Evolutionary conservation across 2,329 filamentous ascomycete species (phyloP).

Genomic region (Exophiala oligosperma): DNA sequence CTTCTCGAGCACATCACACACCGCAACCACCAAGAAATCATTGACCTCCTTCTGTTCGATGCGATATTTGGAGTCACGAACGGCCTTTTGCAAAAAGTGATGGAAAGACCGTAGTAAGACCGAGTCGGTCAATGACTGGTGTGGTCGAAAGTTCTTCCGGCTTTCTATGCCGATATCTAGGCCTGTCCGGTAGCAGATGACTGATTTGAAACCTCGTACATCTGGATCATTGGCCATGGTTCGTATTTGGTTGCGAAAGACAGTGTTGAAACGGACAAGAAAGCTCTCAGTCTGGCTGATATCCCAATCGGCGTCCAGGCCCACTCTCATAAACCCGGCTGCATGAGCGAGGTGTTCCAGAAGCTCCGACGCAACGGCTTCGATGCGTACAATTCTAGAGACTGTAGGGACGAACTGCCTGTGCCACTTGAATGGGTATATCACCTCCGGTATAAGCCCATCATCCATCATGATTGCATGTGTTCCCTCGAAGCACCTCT

Average conservation of each 20-base stretch:
- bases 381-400: slow-evolving; percentile 75
- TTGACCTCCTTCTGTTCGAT: slow-evolving; percentile 67
- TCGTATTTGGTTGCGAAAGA: slow-evolving; percentile 56
- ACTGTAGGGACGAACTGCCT: slow-evolving; percentile 62
- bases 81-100: slow-evolving; percentile 26
- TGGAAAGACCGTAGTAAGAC: slow-evolving; percentile 26
- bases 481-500: slow-evolving; percentile 68
- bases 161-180: slow-evolving; percentile 54
- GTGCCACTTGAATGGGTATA: slow-evolving; percentile 64
- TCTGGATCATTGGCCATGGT: slow-evolving; percentile 62
- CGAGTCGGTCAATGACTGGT: slow-evolving; percentile 29
- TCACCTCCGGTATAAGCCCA: slow-evolving; percentile 59
- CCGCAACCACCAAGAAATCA: slow-evolving; percentile 65
- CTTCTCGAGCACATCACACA: slow-evolving; percentile 59
- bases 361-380: slow-evolving; percentile 66
- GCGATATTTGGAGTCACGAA: slow-evolving; percentile 34
- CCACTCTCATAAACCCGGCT: slow-evolving; percentile 40
- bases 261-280: slow-evolving; percentile 45
- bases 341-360: slow-evolving; percentile 52
- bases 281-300: slow-evolving; percentile 30
- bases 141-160: slow-evolving; percentile 28
- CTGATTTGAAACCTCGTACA: slow-evolving; percentile 78
- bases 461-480: slow-evolving; percentile 78
- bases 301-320: slow-evolving; percentile 42
- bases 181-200: slow-evolving; percentile 79